Conservation (phyloP, 768 basidiomycete genomes). For the Leucocoprinus birnbaumii region DNA sequence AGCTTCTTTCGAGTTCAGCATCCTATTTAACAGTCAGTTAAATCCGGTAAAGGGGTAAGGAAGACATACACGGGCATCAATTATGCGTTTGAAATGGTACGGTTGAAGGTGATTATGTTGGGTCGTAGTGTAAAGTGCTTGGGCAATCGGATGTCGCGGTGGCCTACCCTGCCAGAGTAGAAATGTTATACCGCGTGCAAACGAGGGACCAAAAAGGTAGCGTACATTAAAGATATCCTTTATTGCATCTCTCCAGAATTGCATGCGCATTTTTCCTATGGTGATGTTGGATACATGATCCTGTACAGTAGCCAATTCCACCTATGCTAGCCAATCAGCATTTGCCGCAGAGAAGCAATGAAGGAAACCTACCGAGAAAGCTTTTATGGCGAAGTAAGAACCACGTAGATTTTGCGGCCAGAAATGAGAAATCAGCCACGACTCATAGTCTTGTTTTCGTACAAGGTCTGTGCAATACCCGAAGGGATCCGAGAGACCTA, state of each 20-base stretch:
- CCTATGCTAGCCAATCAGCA: conserved; percentile 35
- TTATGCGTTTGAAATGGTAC: conserved; percentile 80
- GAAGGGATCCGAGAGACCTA: conserved; percentile 37
- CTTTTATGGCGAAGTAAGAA: conserved; percentile 77
- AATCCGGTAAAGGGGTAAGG: neutral
- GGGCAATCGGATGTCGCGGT: conserved; percentile 76
- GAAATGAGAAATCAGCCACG: conserved; percentile 67
- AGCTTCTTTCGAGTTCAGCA: conserved; percentile 59
- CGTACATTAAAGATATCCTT: conserved; percentile 64
- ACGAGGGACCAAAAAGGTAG: conserved; percentile 14
- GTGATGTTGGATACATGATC: conserved; percentile 71
- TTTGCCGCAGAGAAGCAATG: conserved; percentile 5
- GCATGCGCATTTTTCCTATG: conserved; percentile 82
- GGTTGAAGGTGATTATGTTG: conserved; percentile 48
- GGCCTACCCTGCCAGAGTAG: conserved; percentile 55
- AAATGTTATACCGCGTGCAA: conserved; percentile 12
- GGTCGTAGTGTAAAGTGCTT: conserved; percentile 63
- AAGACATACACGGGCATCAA: conserved; percentile 75
- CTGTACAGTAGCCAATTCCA: conserved; percentile 75
- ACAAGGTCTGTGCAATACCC: conserved; percentile 73
- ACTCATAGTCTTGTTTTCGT: conserved; percentile 80
- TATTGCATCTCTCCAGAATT: conserved; percentile 85
- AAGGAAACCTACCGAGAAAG: conserved; percentile 68
- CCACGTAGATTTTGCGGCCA: conserved; percentile 64
- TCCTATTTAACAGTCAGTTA: conserved; percentile 37